Base-by-base conservation (phyloP, 768 basidiomycete species). In the Gelatoporia subvermispora region DNA sequence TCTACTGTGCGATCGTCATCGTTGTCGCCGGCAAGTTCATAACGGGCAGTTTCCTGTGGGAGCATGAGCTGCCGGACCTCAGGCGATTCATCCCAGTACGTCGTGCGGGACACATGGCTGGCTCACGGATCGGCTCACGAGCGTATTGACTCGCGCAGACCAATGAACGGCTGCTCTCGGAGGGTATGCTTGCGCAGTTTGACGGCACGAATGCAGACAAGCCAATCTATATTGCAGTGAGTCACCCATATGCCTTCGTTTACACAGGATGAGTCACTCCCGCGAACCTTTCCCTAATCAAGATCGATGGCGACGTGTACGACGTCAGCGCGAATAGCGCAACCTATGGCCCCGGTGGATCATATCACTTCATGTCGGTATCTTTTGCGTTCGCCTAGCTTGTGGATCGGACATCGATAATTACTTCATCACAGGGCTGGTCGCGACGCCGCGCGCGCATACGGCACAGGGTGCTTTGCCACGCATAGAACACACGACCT, bases 231-330 rank as follows among this genome's bases (percentile, higher is more conserved):
- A 69, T 98, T 41, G 93, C 93, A 50, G 90, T 88, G 67, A 63
- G 83, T 62, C 49, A 52, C 49, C 45, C 55, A 35, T 20, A 50
- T 42, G 35, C 42, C 46, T 51, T 43, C 15, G 37, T 41, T 49
- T 47, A 48, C 53, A 45, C 48, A 45, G 46, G 46, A 37, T 18
- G 28, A 31, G 21, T 39, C 18, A 41, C 40, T 24, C 51, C 52
- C 50, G 58, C 50, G 49, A 47, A 50, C 28, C 8, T 49, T 59
- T 40, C 22, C 25, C 31, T 50, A 18, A 34, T 51, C 41, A 62
- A 92, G 90, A 87, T 98, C 63, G 90, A 93, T 62, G 88, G 89
- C 11, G 87, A 88, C 45, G 91, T 98, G 8, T 98, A 84, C 67
- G 94, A 98, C 61, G 94, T 98, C 45, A 80, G 84, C n/a, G 75